A percentile compares a stretch with the other conserved stretches of the same genome.
Evolutionary conservation across 1,284 basidiomycete genomes (phyloP).

Genomic region (Ganoderma lucidum): DNA sequence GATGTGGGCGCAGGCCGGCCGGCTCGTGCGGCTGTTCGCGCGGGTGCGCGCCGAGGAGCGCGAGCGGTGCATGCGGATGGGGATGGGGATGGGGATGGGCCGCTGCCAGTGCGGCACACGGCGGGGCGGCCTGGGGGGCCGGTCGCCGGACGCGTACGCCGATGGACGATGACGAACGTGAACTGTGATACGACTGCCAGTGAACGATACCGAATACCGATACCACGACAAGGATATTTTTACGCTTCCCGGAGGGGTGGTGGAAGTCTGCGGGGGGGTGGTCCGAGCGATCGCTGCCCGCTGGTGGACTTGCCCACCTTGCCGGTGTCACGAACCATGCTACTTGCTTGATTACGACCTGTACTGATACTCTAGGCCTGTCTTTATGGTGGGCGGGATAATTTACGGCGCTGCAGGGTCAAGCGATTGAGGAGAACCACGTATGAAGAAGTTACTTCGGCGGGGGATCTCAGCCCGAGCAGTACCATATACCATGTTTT

Average conservation of each 20-base stretch:
- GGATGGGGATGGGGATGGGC: not conserved
- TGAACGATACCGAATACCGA: not conserved
- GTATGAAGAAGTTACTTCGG: not conserved
- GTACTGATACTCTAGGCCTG: not conserved
- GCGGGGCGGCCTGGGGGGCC: not conserved
- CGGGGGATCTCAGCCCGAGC: not conserved
- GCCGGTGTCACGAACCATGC: not conserved
- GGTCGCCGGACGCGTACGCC: too few species aligned
- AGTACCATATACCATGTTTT: not conserved
- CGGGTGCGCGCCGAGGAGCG: conserved; percentile 25
- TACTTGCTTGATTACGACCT: not conserved
- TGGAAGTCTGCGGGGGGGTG: not conserved
- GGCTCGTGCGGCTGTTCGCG: conserved; percentile 27
- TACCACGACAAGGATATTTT: not conserved
- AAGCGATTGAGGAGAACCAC: rapidly evolving
- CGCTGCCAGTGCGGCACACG: not conserved
- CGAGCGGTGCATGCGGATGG: conserved; percentile 6
- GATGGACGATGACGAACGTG: not conserved
- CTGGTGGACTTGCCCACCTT: not conserved
- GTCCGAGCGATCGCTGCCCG: not conserved
- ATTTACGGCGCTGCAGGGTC: not conserved
- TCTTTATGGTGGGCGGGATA: not conserved
- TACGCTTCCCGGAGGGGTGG: not conserved
- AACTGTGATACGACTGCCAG: not conserved
- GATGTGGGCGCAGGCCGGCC: conserved; percentile 27